These are phyloP conservation scores for Phytophthora macrochlamydospora DNA, from an alignment of 352 stramenopile genomes.

Conservation along the genomic window DNA sequence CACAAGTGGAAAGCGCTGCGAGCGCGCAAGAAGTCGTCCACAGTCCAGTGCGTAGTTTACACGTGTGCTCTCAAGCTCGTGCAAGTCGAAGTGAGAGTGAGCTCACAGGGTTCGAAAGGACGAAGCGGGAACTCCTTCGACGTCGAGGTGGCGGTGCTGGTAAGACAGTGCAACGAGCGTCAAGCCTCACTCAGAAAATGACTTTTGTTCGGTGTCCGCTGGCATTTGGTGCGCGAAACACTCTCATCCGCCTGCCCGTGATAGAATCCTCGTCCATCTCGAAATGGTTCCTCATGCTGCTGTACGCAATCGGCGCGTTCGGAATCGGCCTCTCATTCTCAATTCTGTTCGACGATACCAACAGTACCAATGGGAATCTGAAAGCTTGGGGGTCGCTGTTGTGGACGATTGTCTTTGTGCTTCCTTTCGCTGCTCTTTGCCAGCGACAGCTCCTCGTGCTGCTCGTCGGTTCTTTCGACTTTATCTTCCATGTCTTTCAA, in stretches of 20 bases:
- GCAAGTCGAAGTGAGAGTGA: background rate
- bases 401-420: conserved; percentile 16
- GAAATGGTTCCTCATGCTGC: background rate
- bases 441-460: conserved; percentile 31
- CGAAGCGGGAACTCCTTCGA: background rate
- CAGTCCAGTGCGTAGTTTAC: conserved; percentile 34
- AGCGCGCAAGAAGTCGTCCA: background rate
- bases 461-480: conserved; percentile 42
- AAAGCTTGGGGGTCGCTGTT: background rate
- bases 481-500: conserved; percentile 37
- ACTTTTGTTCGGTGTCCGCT: conserved; percentile 1
- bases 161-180: background rate
- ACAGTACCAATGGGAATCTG: background rate
- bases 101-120: background rate
- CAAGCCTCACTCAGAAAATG: conserved; percentile 21
- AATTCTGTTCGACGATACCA: background rate
- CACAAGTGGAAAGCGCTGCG: conserved; percentile 17
- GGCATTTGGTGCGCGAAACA: background rate
- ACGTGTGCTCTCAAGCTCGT: conserved; percentile 4
- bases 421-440: conserved; percentile 13
- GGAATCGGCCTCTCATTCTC: conserved; percentile 5
- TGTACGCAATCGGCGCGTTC: conserved; percentile 4
- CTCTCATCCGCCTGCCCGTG: background rate
- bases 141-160: conserved; percentile 4
- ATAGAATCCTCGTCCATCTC: background rate